These are phyloP conservation scores for Dothideomycetes sp. DNA, from an alignment of 2,329 filamentous ascomycete genomes.

Conservation along the genomic window DNA sequence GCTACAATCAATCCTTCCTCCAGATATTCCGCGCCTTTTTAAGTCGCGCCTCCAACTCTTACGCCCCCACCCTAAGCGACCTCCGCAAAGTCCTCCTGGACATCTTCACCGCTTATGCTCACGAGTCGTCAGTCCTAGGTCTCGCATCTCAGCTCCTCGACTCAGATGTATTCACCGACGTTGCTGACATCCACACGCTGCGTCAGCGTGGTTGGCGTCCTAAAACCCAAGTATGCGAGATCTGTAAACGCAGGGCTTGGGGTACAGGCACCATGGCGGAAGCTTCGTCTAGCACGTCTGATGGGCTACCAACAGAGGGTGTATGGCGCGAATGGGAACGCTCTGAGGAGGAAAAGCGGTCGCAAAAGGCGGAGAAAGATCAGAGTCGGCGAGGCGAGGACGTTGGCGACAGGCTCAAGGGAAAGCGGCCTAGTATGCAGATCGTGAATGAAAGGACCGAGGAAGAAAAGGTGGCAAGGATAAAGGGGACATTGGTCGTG, in stretches of 20 bases:
- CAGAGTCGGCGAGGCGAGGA: conserved; percentile 17
- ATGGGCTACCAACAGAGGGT: too few species aligned
- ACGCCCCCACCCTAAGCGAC: conserved; percentile 74
- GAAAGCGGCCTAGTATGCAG: conserved; percentile 36
- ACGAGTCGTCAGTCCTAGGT: conserved; percentile 79
- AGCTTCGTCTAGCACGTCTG: too few species aligned
- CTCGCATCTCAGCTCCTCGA: conserved; percentile 82
- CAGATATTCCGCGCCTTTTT: conserved; percentile 84
- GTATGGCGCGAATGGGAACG: conserved; percentile 13
- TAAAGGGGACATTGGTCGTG: conserved; percentile 44
- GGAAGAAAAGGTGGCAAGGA: conserved; percentile 31
- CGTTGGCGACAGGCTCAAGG: conserved; percentile 32
- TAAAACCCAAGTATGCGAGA: conserved; percentile 75
- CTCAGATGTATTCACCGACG: conserved; percentile 76
- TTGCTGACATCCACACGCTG: conserved; percentile 61
- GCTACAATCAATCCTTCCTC: conserved; percentile 53
- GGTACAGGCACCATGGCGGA: conserved; percentile 80
- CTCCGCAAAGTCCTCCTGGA: conserved; percentile 74
- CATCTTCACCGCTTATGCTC: conserved; percentile 90
- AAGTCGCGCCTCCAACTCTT: conserved; percentile 61
- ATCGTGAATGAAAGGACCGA: conserved; percentile 24
- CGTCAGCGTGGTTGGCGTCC: conserved; percentile 84
- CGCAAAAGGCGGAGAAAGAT: conserved; percentile 27
- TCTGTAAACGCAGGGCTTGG: conserved; percentile 74
- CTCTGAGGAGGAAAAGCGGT: conserved; percentile 27